Base-by-base conservation (phyloP, 2,329 filamentous ascomycete genomes). In the Pseudogymnoascus sp. region DNA sequence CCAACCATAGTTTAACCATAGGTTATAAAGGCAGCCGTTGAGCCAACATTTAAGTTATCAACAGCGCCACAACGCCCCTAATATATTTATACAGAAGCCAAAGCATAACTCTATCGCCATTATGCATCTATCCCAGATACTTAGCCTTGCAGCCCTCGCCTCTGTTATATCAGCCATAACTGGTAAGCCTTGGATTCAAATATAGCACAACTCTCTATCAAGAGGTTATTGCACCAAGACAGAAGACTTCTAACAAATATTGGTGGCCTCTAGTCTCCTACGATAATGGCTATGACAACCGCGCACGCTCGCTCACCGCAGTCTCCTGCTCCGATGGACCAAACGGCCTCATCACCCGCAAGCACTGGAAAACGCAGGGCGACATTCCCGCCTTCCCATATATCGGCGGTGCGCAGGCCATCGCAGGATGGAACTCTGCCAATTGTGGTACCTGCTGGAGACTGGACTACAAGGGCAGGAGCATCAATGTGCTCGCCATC, bases 201-300 rank as follows among this genome's bases (percentile, higher is more conserved):
- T 14, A 50, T 8, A 16, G 3, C 23, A 25, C 14, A 50, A 16
- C 23, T 18, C 23, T 28, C n/a, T 7, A 34, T 56, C 46, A 56
- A 12, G 7, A 56, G 8, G 25, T 31, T 8, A 31, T 31, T 28
- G 1, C 14, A 31, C 46, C 23, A 31, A 31, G n/a, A 31, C 7
- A 18, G 18, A 31, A 31, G 10, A 1, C 4, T n/a, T 34, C 46
- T 56, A 56, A 56, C 46, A 53, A 25, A 31, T 16, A 28, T 28
- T 18, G 4, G 40, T 28, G 23, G 7, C 11, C 5, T 8, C 46
- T 5, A 56, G 88, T 92, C 71, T 88, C 87, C 67, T 93, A 87
- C 75, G 89, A 93, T 76, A 76, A 78, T 18, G 85, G 82, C 72
- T 95, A 90, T 77, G 89, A 93, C 72, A 77, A 87, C 66, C 73